A percentile compares a stretch with the other conserved stretches of the same genome.
Conservation (phyloP, 2,329 filamentous ascomycete species). For the Davidsoniella australis region DNA sequence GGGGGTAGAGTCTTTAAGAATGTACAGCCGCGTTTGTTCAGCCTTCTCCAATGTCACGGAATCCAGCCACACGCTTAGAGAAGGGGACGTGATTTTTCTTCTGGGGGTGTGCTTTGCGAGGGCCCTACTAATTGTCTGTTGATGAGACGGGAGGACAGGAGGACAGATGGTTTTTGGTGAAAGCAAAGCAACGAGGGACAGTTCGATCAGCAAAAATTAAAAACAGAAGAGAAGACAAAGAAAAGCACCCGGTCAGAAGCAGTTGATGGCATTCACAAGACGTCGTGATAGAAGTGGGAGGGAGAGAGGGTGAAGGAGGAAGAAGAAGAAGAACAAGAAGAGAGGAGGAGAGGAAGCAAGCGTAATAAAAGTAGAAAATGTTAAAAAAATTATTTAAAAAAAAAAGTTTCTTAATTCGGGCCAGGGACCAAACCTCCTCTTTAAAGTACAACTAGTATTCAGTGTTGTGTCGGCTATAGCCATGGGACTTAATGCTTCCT, state of each 20-base stretch:
- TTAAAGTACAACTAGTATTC: no score
- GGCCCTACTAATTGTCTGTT: neutral
- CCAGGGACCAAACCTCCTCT: no score
- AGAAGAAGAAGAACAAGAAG: slow-evolving; percentile 5
- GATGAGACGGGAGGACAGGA: neutral
- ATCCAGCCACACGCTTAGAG: slow-evolving; percentile 10
- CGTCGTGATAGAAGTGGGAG: neutral
- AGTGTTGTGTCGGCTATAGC: no score
- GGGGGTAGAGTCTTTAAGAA: no score
- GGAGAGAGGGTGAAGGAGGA: neutral
- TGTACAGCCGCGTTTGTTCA: slow-evolving; percentile 5
- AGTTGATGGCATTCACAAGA: neutral
- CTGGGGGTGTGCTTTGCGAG: neutral
- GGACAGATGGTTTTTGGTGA: neutral
- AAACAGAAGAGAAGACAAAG: slow-evolving; percentile 13
- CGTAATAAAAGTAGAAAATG: no score
- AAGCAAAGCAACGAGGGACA: neutral
- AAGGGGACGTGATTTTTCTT: neutral
- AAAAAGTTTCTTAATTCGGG: neutral
- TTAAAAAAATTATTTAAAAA: neutral
- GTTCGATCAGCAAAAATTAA: neutral
- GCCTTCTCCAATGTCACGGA: slow-evolving; percentile 9
- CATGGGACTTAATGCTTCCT: no score
- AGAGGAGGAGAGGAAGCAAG: neutral
- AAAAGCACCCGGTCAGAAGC: neutral